Base-by-base conservation (phyloP, 2,329 filamentous ascomycete genomes). In the Pseudopyricularia cyperi region DNA sequence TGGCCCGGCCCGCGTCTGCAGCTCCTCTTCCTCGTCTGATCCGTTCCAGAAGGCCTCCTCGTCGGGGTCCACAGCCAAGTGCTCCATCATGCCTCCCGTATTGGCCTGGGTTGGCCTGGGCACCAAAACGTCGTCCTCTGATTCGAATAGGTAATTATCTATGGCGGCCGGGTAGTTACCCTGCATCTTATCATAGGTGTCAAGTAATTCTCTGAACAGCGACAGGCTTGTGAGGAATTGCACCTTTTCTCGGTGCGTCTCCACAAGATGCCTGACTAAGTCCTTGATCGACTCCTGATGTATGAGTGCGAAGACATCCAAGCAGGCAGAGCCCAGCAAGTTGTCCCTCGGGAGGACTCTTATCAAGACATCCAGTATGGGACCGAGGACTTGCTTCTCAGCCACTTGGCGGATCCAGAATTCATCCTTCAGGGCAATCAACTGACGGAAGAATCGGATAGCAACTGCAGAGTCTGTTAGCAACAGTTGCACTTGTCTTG, bases 11-110 rank as follows among this genome's bases (percentile, higher is more conserved):
- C 56, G 68, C 64, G 55, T 82, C 9, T 89, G 48, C n/a, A 17
- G 72, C 12, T 89, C 87, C 7, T 95, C 89, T 54, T 90, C 85
- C 47, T 93, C 87, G 59, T 96, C 90, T 1, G 87, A 89, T 0
- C 79, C 81, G 60, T 95, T 91, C 77, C 94, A 97, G 66, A 97
- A 98, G 44, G 91, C 89, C 61, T 96, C 91, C 65, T 96, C 88
- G 11, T 84, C 82, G 6, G 83, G 76, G 63, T 96, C 91, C 62
- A 90, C 77, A 1, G 66, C 57, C 9, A 79, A 66, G 51, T 95
- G 89, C 62, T 88, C 88, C 64, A 94, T 77, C 46, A 75, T 61
- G 17, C 79, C 82, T 57, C 82, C 79, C 55, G 68, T 60, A 51
- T 71, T 71, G 3, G 68, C 39, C 39, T 19, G 65, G 46, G 63